Percentiles rank a stretch among this genome's conserved stretches.
phyloP scores from a whole-genome alignment of 495 filamentous ascomycete species.

The Xylaria nigripes region DNA sequence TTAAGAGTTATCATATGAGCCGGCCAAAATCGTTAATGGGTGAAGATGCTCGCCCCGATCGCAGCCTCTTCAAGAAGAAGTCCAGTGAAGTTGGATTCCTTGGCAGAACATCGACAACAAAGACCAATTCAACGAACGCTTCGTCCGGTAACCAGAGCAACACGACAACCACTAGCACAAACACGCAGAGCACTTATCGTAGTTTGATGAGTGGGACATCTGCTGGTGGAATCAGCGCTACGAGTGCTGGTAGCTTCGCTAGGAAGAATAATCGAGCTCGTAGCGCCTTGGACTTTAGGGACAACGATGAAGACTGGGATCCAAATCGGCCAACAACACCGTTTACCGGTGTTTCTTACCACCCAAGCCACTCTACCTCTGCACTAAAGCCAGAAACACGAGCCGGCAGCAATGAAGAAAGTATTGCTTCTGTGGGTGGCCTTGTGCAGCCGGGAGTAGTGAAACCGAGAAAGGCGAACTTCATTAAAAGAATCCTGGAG shows the following conservation, averaged over 20 bases:
- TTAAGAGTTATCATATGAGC: constrained; percentile 42
- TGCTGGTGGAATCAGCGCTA: constrained; percentile 85
- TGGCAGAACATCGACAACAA: constrained; percentile 60
- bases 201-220: constrained; percentile 91
- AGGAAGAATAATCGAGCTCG: constrained; percentile 54
- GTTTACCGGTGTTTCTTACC: constrained; percentile 69
- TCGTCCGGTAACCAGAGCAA: constrained; percentile 63
- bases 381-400: constrained; percentile 40
- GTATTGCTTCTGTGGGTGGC: constrained; percentile 58
- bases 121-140: constrained; percentile 64
- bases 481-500: constrained; percentile 94
- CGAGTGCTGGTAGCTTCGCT: constrained; percentile 87
- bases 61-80: constrained; percentile 47
- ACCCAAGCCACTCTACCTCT: constrained; percentile 67
- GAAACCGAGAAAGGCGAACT: constrained; percentile 84
- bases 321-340: constrained; percentile 58
- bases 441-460: constrained; percentile 54
- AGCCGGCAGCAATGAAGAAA: constrained; percentile 38
- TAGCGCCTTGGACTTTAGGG: constrained; percentile 46
- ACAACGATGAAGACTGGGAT: constrained; percentile 38
- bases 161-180: constrained; percentile 61
- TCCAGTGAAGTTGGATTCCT: constrained; percentile 75
- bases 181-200: constrained; percentile 67
- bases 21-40: constrained; percentile 46
- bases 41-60: constrained; percentile 24